Evolutionary conservation across 78 protist genomes (phyloP).

Genomic region (Dictyostelium citrinum): DNA sequence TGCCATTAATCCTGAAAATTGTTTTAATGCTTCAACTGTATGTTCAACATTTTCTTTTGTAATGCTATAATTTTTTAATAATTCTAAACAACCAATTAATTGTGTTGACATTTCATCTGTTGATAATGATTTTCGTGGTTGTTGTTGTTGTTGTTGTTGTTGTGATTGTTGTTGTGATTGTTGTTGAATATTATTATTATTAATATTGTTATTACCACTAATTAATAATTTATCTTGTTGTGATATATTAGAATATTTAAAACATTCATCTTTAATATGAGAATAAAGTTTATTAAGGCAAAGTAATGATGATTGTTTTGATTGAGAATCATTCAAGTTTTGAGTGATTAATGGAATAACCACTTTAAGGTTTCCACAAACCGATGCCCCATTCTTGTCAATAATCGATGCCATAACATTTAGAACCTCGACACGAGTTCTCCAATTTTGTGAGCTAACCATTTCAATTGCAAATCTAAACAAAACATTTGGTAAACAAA

Average conservation of each 20-base stretch:
- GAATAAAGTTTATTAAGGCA: slow-evolving; percentile 1
- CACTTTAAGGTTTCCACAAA: slow-evolving; percentile 17
- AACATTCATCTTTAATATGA: slow-evolving; percentile 43
- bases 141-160: not conserved
- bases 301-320: not conserved
- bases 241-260: not conserved
- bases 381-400: slow-evolving; percentile 24
- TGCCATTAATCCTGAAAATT: not conserved
- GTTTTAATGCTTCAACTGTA: slow-evolving; percentile 41
- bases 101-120: not conserved
- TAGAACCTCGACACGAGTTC: slow-evolving; percentile 39
- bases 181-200: not conserved
- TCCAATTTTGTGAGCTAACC: slow-evolving; percentile 31
- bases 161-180: not conserved
- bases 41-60: slow-evolving; percentile 35
- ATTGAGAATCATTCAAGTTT: slow-evolving; percentile 6
- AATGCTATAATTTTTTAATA: not conserved
- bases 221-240: not conserved
- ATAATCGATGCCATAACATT: slow-evolving; percentile 5
- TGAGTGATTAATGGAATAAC: slow-evolving; percentile 10
- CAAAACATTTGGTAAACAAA: slow-evolving; percentile 12
- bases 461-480: slow-evolving; percentile 18
- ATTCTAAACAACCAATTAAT: slow-evolving; percentile 14
- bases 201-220: not conserved
- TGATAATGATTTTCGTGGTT: slow-evolving; percentile 2